Evolutionary conservation across 176 grass and related monocot genomes (phyloP).

Genomic region (Secale cereale): DNA sequence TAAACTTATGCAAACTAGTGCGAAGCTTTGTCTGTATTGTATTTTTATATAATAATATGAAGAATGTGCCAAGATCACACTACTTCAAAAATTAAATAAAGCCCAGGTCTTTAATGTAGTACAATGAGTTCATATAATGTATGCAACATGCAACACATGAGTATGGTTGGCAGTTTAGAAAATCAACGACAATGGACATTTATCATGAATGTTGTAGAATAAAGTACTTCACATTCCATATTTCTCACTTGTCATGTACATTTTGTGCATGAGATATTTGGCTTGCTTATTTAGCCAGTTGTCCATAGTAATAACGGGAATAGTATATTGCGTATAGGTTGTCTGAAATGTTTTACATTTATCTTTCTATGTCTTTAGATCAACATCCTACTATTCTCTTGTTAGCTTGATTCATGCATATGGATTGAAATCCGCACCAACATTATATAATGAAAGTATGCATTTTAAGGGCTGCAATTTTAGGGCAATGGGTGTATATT

Average conservation of each 20-base stretch:
- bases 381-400: neutral
- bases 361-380: neutral
- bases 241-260: no score
- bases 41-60: neutral
- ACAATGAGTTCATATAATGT: neutral
- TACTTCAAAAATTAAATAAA: neutral
- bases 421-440: neutral
- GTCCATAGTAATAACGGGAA: neutral
- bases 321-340: neutral
- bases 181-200: no score
- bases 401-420: neutral
- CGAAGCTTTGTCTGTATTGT: neutral
- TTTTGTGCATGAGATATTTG: no score
- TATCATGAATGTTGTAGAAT: no score
- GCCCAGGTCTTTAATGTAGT: neutral
- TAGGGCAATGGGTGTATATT: neutral
- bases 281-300: neutral
- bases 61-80: neutral
- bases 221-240: no score
- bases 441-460: neutral
- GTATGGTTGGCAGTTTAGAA: no score
- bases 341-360: neutral
- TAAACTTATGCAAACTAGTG: neutral
- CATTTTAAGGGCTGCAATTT: neutral
- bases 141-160: neutral